Conservation (phyloP, 1,284 basidiomycete genomes). For the Microbotryum saponariae region DNA sequence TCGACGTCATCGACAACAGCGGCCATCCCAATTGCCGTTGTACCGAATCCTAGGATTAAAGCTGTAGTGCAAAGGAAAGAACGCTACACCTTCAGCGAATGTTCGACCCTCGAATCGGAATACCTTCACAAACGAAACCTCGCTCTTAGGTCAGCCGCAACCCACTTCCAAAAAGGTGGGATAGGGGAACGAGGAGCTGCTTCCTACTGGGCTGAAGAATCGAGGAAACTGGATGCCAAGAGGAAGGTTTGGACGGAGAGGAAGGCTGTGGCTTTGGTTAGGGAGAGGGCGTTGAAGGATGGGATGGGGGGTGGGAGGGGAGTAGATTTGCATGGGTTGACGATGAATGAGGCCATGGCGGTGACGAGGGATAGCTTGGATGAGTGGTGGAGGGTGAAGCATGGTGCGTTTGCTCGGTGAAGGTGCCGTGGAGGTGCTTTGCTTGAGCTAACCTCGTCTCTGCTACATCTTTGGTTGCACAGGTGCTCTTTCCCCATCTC, state of each 20-base stretch:
- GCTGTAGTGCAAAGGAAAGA: not conserved
- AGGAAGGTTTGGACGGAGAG: constrained; percentile 39
- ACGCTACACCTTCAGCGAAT: constrained; percentile 6
- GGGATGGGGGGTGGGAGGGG: no score
- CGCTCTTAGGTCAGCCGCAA: constrained; percentile 37
- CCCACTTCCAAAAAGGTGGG: constrained; percentile 24
- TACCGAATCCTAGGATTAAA: not conserved
- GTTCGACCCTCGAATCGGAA: constrained; percentile 25
- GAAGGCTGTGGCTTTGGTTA: constrained; percentile 38
- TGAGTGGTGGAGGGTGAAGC: constrained; percentile 31
- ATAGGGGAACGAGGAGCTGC: constrained; percentile 26
- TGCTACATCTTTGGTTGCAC: not conserved
- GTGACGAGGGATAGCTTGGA: constrained; percentile 38
- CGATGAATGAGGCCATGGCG: constrained; percentile 40
- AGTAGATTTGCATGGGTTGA: constrained; percentile 41
- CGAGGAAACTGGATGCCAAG: constrained; percentile 38
- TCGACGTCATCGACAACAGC: not conserved
- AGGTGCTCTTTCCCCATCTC: constrained; percentile 12
- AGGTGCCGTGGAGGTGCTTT: constrained; percentile 6
- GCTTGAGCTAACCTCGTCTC: not conserved
- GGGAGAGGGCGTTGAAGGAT: constrained; percentile 32
- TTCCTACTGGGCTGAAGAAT: constrained; percentile 39
- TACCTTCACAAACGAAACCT: constrained; percentile 38
- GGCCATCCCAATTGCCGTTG: not conserved
- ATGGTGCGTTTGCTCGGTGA: not conserved